A percentile compares a stretch with the other conserved stretches of the same genome.
Conservation (phyloP, 1,284 basidiomycete species). For the Butyriboletus appendiculatus region DNA sequence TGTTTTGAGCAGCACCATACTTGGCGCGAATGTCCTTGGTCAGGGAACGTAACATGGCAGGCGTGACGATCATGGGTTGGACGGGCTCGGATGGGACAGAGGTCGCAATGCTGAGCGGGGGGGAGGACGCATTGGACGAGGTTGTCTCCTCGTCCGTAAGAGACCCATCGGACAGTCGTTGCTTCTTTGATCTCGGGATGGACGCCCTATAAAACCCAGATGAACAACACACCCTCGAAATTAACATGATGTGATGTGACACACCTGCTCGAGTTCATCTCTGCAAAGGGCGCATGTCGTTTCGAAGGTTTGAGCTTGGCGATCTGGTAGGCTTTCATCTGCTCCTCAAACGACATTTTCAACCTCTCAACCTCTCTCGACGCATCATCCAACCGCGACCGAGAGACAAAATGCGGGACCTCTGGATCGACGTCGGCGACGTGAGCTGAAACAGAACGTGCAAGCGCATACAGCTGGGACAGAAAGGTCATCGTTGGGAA, state of each 20-base stretch:
- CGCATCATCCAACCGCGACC: constrained; percentile 20
- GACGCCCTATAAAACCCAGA: constrained; percentile 20
- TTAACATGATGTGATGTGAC: background rate
- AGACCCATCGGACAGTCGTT: constrained; percentile 40
- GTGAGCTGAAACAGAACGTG: constrained; percentile 39
- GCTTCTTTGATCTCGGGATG: constrained; percentile 41
- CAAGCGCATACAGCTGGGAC: constrained; percentile 48
- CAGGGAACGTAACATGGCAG: constrained; percentile 69
- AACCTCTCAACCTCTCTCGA: constrained; percentile 22
- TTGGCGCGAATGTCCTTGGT: constrained; percentile 61
- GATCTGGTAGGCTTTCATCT: constrained; percentile 39
- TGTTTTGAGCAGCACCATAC: constrained; percentile 34
- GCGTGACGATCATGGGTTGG: constrained; percentile 47
- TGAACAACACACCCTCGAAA: background rate
- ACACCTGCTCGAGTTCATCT: constrained; percentile 27
- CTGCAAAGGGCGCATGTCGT: constrained; percentile 31
- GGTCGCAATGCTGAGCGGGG: constrained; percentile 40
- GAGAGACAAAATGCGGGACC: constrained; percentile 26
- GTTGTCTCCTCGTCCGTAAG: constrained; percentile 30
- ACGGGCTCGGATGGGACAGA: constrained; percentile 33
- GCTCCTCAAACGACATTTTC: constrained; percentile 34
- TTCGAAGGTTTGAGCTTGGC: constrained; percentile 42
- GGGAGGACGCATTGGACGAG: constrained; percentile 33
- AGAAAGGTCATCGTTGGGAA: constrained; percentile 56
- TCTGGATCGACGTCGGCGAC: constrained; percentile 26